Percentiles rank a stretch among this genome's conserved stretches.
Evolutionary conservation across 331 rosid species (phyloP).

Genomic region (Malus hybrid): DNA sequence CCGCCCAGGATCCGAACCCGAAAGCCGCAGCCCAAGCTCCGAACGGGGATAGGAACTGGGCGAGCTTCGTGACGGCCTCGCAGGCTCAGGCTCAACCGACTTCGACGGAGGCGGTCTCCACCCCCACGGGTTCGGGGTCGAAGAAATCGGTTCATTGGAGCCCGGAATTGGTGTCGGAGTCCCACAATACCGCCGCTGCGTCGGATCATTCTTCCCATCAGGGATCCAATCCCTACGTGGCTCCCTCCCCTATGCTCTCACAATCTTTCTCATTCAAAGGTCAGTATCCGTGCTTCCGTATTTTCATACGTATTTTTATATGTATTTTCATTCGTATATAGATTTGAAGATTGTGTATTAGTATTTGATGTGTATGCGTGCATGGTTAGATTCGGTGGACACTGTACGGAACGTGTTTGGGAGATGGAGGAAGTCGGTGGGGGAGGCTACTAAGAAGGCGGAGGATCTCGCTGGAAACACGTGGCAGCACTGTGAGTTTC

Average conservation of each 20-base stretch:
- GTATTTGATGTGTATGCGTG: not conserved
- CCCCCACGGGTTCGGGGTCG: constrained; percentile 4
- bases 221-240: constrained; percentile 29
- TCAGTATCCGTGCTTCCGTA: constrained; percentile 10
- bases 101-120: constrained; percentile 1
- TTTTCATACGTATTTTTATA: not conserved
- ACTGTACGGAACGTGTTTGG: constrained; percentile 63
- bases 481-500: constrained; percentile 82
- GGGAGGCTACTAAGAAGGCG: constrained; percentile 69
- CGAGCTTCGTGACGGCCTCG: constrained; percentile 29
- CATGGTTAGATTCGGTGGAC: constrained; percentile 51
- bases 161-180: constrained; percentile 73
- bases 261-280: constrained; percentile 48
- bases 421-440: constrained; percentile 68
- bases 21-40: constrained; percentile 14
- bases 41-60: constrained; percentile 28
- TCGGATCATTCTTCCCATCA: constrained; percentile 23
- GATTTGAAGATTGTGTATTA: not conserved
- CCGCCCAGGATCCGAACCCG: constrained; percentile 7
- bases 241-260: constrained; percentile 29
- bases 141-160: constrained; percentile 86
- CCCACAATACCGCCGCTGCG: constrained; percentile 1
- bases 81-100: constrained; percentile 7
- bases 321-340: not conserved
- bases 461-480: constrained; percentile 89